Conservation (phyloP, 176 grass and related monocot species). For the Rhynchospora tenuis region DNA sequence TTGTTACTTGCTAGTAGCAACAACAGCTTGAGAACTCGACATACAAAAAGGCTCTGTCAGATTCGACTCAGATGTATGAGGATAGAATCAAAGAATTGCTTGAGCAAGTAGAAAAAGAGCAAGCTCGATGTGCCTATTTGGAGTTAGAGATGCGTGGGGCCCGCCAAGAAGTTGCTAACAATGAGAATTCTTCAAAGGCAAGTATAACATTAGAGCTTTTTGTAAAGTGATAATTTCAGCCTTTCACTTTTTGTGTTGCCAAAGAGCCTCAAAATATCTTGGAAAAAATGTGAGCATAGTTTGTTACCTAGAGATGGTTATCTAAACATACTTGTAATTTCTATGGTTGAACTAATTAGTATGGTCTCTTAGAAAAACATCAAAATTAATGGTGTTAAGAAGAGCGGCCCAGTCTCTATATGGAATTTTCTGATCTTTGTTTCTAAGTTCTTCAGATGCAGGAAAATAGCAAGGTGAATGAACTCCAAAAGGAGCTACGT, state of each 20-base stretch:
- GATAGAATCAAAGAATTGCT: conserved; percentile 49
- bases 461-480: conserved; percentile 39
- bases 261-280: neutral
- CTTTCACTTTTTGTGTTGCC: neutral
- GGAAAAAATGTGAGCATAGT: neutral
- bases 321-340: too few relatives aligned
- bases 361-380: too few relatives aligned
- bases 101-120: conserved; percentile 63
- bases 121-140: conserved; percentile 32
- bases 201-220: conserved; percentile 18
- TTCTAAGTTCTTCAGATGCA: conserved; percentile 37
- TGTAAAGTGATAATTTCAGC: neutral
- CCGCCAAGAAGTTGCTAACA: conserved; percentile 42
- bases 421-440: neutral
- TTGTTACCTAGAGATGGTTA: neutral
- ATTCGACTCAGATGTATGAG: conserved; percentile 48
- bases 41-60: conserved; percentile 44
- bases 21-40: conserved; percentile 60
- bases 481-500: conserved; percentile 44
- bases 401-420: too few relatives aligned
- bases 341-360: too few relatives aligned
- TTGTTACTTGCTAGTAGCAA: conserved; percentile 63
- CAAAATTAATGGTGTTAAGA: too few relatives aligned
- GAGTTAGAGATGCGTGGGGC: conserved; percentile 35
- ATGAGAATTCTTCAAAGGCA: conserved; percentile 57